Percentiles rank a stretch among this genome's conserved stretches.
Evolutionary conservation across 1,284 basidiomycete genomes (phyloP).

Genomic region (Amylostereum chailletii): DNA sequence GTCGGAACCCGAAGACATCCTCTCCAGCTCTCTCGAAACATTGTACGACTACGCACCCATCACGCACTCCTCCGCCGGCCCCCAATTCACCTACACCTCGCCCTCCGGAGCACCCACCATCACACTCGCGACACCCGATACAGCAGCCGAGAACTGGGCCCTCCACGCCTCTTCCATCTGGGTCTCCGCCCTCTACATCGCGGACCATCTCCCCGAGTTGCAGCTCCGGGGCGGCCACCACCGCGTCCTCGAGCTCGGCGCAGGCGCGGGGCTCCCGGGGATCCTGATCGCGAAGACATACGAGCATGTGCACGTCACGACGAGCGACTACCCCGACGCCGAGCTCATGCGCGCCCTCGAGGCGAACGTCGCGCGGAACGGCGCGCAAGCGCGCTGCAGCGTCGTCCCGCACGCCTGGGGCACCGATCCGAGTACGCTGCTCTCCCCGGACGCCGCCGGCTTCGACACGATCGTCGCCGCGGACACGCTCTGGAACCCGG

Average conservation of each 20-base stretch:
- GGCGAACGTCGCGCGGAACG: constrained; percentile 48
- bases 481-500: constrained; percentile 69
- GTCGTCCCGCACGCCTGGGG: constrained; percentile 59
- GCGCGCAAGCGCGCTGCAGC: constrained; percentile 34
- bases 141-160: constrained; percentile 57
- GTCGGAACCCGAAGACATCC: constrained; percentile 51
- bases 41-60: constrained; percentile 57
- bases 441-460: constrained; percentile 15
- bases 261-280: constrained; percentile 63
- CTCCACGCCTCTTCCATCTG: constrained; percentile 71
- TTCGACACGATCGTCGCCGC: constrained; percentile 65
- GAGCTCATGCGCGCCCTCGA: constrained; percentile 46
- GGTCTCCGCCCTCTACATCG: constrained; percentile 56
- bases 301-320: constrained; percentile 33
- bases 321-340: constrained; percentile 66
- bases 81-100: constrained; percentile 22
- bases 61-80: constrained; percentile 45
- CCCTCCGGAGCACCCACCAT: constrained; percentile 13
- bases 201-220: constrained; percentile 48
- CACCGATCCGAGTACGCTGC: constrained; percentile 31
- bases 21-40: constrained; percentile 48
- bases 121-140: constrained; percentile 50
- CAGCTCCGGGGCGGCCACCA: constrained; percentile 15
- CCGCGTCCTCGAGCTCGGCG: constrained; percentile 61
- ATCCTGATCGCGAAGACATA: constrained; percentile 49